Evolutionary conservation across 768 basidiomycete genomes (phyloP).

Genomic region (Phlebiopsis gigantea): DNA sequence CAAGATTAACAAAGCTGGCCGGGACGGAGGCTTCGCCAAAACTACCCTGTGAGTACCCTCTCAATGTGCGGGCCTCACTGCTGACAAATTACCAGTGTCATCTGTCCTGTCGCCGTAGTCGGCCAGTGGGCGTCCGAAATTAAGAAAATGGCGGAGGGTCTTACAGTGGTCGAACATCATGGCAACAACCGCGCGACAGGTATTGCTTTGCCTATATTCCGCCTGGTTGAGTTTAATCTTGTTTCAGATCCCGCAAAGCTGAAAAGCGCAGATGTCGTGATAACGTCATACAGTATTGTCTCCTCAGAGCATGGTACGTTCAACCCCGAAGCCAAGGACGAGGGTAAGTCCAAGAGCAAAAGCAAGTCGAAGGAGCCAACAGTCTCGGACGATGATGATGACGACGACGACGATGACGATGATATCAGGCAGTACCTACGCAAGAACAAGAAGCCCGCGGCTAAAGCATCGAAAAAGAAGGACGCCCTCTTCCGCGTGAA

Average conservation of each 20-base stretch:
- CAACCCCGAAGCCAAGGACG: constrained; percentile 46
- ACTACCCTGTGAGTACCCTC: constrained; percentile 56
- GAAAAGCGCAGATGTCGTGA: constrained; percentile 58
- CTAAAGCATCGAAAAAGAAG: constrained; percentile 37
- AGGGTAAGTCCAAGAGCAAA: constrained; percentile 37
- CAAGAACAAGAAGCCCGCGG: constrained; percentile 37
- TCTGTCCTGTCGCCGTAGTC: constrained; percentile 84
- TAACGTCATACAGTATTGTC: constrained; percentile 85
- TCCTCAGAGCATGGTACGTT: constrained; percentile 70
- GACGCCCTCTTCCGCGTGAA: constrained; percentile 71
- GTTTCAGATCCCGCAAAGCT: constrained; percentile 49
- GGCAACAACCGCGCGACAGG: constrained; percentile 69
- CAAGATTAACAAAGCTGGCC: constrained; percentile 62
- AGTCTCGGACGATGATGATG: constrained; percentile 18
- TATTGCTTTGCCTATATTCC: constrained; percentile 26
- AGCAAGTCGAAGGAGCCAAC: constrained; percentile 29
- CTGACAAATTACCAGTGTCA: constrained; percentile 48
- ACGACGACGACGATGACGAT: constrained; percentile 34
- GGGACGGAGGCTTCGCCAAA: constrained; percentile 64
- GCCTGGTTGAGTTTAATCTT: not conserved
- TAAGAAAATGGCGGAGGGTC: constrained; percentile 55
- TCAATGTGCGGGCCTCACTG: not conserved
- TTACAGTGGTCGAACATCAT: constrained; percentile 80
- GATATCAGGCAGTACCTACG: constrained; percentile 40
- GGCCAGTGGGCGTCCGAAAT: constrained; percentile 91